Conservation (phyloP, 345 rosid genomes). For the Lepidium didymum region DNA sequence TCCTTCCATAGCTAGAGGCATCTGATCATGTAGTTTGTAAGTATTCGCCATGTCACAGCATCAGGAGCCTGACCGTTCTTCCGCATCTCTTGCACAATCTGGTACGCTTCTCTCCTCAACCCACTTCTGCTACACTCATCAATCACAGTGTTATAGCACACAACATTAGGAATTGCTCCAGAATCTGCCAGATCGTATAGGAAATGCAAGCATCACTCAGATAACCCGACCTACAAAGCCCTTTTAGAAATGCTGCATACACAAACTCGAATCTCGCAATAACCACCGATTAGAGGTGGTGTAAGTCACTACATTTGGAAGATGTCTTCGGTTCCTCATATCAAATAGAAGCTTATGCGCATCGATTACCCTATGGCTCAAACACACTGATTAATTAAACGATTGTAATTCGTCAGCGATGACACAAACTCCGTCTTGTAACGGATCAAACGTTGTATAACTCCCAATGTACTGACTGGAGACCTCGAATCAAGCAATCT, state of each 20-base stretch:
- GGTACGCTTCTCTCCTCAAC: conserved; percentile 73
- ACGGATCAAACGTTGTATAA: conserved; percentile 37
- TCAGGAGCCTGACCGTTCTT: conserved; percentile 63
- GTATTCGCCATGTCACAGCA: conserved; percentile 84
- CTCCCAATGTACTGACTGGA: conserved; percentile 40
- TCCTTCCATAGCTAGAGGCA: not conserved
- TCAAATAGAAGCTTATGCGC: conserved; percentile 56
- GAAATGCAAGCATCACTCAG: conserved; percentile 64
- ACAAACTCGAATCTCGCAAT: conserved; percentile 44
- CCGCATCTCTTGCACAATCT: conserved; percentile 65
- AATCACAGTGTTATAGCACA: conserved; percentile 68
- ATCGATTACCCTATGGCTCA: conserved; percentile 29
- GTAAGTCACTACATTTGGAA: conserved; percentile 58
- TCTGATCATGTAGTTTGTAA: conserved; percentile 50
- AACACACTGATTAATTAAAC: conserved; percentile 64
- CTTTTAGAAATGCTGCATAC: conserved; percentile 75
- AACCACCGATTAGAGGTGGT: conserved; percentile 67
- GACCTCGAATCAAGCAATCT: conserved; percentile 51
- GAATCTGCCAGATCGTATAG: conserved; percentile 67
- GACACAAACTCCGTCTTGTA: conserved; percentile 61
- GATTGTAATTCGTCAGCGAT: conserved; percentile 60
- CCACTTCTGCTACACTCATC: conserved; percentile 62
- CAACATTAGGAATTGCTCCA: conserved; percentile 55
- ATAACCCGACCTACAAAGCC: conserved; percentile 49
- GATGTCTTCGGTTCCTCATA: conserved; percentile 55